These are phyloP conservation scores for Yarrowia bubula DNA, from an alignment of 805 yeast species.

Conservation along the genomic window DNA sequence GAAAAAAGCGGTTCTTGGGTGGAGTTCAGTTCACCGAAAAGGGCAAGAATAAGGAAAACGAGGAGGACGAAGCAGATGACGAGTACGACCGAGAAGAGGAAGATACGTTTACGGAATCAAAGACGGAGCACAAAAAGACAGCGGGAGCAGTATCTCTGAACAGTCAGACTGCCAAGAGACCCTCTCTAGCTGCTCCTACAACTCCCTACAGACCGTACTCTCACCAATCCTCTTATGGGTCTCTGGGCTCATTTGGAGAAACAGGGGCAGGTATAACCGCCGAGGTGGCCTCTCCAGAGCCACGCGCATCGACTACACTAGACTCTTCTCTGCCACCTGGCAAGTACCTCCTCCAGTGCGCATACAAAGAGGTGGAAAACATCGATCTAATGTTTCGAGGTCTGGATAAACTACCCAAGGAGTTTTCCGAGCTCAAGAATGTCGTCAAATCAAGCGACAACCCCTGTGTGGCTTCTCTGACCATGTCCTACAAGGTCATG, in stretches of 20 bases:
- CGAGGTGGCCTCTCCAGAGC: neutral
- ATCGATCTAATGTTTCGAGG: slow-evolving; percentile 33
- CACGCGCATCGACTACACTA: neutral
- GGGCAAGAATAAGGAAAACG: neutral
- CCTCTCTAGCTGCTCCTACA: neutral
- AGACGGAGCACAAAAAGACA: too few species aligned
- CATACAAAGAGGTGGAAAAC: slow-evolving; percentile 28
- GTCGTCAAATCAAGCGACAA: slow-evolving; percentile 32
- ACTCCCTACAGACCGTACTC: slow-evolving; percentile 1
- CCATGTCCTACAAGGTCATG: slow-evolving; percentile 36
- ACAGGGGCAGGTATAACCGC: slow-evolving; percentile 17
- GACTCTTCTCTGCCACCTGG: neutral
- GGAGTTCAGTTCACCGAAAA: slow-evolving; percentile 3
- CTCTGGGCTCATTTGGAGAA: slow-evolving; percentile 15
- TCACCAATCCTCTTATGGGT: neutral
- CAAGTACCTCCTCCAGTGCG: neutral
- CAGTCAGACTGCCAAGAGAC: neutral
- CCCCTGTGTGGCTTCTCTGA: slow-evolving; percentile 31
- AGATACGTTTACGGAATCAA: too few species aligned
- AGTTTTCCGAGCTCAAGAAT: slow-evolving; percentile 39
- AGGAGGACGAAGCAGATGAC: neutral
- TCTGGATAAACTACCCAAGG: slow-evolving; percentile 39
- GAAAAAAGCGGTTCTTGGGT: slow-evolving; percentile 6
- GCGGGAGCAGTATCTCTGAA: too few species aligned
- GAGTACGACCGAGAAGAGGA: neutral